A percentile compares a stretch with the other conserved stretches of the same genome.
Evolutionary conservation across 2,329 filamentous ascomycete species (phyloP).

Genomic region (Lasiodiplodia sp.): DNA sequence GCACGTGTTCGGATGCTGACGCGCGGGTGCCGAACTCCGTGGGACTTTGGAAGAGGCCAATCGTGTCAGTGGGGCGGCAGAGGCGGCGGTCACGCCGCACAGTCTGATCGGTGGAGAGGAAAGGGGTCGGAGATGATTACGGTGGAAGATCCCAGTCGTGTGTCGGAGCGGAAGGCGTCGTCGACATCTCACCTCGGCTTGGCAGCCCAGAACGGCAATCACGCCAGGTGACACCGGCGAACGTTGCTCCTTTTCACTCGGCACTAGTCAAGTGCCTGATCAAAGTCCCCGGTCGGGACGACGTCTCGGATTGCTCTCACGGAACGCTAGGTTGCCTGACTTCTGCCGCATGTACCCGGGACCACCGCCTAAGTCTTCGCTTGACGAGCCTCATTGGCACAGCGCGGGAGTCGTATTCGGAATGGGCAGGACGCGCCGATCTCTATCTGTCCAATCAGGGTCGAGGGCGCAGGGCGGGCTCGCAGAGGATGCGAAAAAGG

Average conservation of each 20-base stretch:
- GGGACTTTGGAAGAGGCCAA: background rate
- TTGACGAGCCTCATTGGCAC: constrained; percentile 14
- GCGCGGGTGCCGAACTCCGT: constrained; percentile 17
- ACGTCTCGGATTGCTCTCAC: background rate
- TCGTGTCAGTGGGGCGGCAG: background rate
- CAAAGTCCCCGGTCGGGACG: background rate
- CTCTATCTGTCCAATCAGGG: background rate
- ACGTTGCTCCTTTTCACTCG: background rate
- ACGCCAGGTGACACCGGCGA: constrained; percentile 2
- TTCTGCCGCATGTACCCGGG: constrained; percentile 20
- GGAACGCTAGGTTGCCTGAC: constrained; percentile 9
- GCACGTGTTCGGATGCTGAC: constrained; percentile 20
- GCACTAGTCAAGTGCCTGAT: background rate
- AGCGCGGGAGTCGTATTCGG: constrained; percentile 19
- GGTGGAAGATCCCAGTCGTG: background rate
- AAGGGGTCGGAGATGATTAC: background rate
- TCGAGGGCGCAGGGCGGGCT: background rate
- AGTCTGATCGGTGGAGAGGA: background rate
- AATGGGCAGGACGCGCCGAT: background rate
- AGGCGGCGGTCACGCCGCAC: constrained; percentile 1
- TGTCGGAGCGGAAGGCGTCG: constrained; percentile 1
- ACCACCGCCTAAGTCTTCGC: constrained; percentile 10
- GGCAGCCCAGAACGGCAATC: constrained; percentile 20
- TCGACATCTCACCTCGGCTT: constrained; percentile 19
- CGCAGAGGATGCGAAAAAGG: constrained; percentile 2